Percentiles rank a stretch among this genome's conserved stretches.
These are phyloP conservation scores for Arxiozyma bovina DNA, from an alignment of 1,139 yeast genomes.

Conservation along the genomic window DNA sequence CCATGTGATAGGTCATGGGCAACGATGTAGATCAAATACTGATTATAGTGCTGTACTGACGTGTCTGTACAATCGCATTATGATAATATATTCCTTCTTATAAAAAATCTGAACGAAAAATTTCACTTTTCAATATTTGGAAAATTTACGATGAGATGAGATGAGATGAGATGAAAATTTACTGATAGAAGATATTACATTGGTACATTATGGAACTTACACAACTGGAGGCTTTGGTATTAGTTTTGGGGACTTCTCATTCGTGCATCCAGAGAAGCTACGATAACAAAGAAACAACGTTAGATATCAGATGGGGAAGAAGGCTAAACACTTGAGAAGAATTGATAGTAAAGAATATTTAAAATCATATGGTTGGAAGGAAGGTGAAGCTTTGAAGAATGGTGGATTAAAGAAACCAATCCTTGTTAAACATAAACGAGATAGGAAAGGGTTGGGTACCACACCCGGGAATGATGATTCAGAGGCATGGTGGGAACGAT, in stretches of 20 bases:
- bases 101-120: too few relatives aligned
- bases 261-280: background rate
- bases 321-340: slow-evolving; percentile 2
- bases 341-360: slow-evolving; percentile 77
- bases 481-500: slow-evolving; percentile 95
- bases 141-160: background rate
- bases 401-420: slow-evolving; percentile 85
- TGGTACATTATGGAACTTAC: background rate
- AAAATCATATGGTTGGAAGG: slow-evolving; percentile 79
- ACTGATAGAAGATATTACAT: too few relatives aligned
- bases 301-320: background rate
- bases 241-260: too few relatives aligned
- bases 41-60: too few relatives aligned
- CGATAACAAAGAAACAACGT: too few relatives aligned
- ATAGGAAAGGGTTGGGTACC: slow-evolving; percentile 65
- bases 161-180: background rate
- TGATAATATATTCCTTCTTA: too few relatives aligned
- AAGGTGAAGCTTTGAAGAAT: slow-evolving; percentile 71
- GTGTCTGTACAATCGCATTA: background rate
- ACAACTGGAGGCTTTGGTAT: too few relatives aligned
- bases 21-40: too few relatives aligned
- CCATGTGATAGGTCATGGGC: background rate
- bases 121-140: background rate
- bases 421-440: slow-evolving; percentile 81
- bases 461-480: slow-evolving; percentile 39